Evolutionary conservation across 257 asterid genomes (phyloP).

Genomic region (Parsonsia alboflavescens): DNA sequence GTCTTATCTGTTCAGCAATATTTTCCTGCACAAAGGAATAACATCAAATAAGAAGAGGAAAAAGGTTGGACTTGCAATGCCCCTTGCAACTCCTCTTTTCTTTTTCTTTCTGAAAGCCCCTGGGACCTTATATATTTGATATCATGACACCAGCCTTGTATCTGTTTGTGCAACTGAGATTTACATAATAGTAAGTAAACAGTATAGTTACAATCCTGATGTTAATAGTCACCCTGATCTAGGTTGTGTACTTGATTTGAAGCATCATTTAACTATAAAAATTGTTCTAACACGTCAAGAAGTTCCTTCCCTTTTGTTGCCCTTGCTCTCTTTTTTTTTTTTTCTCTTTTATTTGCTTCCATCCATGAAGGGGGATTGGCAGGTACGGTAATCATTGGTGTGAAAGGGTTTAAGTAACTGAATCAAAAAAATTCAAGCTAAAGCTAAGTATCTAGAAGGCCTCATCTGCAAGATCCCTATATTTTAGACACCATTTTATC

Average conservation of each 20-base stretch:
- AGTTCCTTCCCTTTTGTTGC: too few species aligned
- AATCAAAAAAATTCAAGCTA: too few species aligned
- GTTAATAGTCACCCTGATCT: neutral
- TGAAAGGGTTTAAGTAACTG: neutral
- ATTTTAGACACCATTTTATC: neutral
- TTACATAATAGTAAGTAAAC: neutral
- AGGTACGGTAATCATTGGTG: too few species aligned
- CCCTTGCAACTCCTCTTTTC: neutral
- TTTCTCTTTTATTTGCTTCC: neutral
- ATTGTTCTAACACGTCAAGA: neutral
- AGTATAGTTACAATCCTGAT: neutral
- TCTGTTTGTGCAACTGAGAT: neutral
- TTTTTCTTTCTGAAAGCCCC: neutral
- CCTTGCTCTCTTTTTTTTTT: too few species aligned
- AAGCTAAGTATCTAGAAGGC: neutral
- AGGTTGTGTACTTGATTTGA: neutral
- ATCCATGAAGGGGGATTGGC: too few species aligned
- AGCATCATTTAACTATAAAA: too few species aligned
- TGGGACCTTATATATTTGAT: neutral
- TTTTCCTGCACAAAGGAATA: constrained; percentile 60
- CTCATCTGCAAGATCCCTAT: too few species aligned
- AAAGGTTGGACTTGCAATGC: neutral
- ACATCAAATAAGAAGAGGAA: neutral
- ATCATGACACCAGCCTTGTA: neutral
- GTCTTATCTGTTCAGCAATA: constrained; percentile 74